Percentiles rank a stretch among this genome's conserved stretches.
These are phyloP conservation scores for Neolentinus lepideus DNA, from an alignment of 1,284 basidiomycete species.

Conservation along the genomic window DNA sequence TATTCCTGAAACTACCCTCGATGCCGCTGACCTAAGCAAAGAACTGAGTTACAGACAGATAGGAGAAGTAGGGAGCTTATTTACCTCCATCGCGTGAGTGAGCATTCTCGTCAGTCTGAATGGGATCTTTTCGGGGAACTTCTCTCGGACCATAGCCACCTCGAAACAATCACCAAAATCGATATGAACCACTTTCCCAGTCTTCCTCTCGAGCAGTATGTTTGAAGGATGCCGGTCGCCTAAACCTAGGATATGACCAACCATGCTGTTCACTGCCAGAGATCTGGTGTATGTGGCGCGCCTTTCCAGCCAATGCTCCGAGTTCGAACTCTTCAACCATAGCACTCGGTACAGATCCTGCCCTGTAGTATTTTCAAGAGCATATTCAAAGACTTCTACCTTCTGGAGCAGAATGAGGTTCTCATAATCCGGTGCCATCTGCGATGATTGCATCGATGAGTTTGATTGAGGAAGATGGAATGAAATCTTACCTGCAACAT, in stretches of 20 bases:
- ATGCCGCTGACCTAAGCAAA: slow-evolving; percentile 81
- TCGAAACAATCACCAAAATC: slow-evolving; percentile 98
- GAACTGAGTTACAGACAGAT: slow-evolving; percentile 4
- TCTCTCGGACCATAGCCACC: slow-evolving; percentile 93
- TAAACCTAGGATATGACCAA: slow-evolving; percentile 94
- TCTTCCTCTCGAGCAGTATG: slow-evolving; percentile 85
- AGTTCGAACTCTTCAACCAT: slow-evolving; percentile 93
- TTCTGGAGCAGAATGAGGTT: slow-evolving; percentile 93
- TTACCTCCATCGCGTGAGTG: slow-evolving; percentile 97
- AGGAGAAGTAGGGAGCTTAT: slow-evolving; percentile 15
- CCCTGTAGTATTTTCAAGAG: slow-evolving; percentile 96
- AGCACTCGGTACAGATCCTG: slow-evolving; percentile 98
- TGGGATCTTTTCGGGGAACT: slow-evolving; percentile 98
- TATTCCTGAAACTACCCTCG: slow-evolving; percentile 94
- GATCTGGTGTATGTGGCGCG: slow-evolving; percentile 96
- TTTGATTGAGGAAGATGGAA: slow-evolving; percentile 1
- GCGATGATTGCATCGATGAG: slow-evolving; percentile 1
- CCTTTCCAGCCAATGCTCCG: slow-evolving; percentile 97
- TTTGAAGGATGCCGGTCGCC: slow-evolving; percentile 99
- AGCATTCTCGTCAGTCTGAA: slow-evolving; percentile 99
- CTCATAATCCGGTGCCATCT: slow-evolving; percentile 99
- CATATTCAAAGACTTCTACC: slow-evolving; percentile 99
- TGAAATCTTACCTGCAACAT: slow-evolving; percentile 79
- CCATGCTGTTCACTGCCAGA: slow-evolving; percentile 94
- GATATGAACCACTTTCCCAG: slow-evolving; percentile 90